Evolutionary conservation across 345 rosid genomes (phyloP).

Genomic region (Salix suchowensis): DNA sequence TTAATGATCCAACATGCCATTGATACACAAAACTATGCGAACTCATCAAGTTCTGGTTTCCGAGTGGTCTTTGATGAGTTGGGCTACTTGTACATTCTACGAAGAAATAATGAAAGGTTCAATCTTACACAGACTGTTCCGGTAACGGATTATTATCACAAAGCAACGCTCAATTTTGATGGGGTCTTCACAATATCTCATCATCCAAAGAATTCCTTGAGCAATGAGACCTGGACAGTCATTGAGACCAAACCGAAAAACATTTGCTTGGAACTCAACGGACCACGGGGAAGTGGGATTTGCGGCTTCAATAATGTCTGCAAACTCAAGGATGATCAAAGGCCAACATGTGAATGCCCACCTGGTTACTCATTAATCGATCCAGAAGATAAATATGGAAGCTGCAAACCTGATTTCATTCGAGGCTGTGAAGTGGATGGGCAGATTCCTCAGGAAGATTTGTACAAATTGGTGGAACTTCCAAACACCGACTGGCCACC

Average conservation of each 20-base stretch:
- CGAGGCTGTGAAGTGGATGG: conserved; percentile 23
- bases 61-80: conserved; percentile 21
- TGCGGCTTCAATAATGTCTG: conserved; percentile 42
- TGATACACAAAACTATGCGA: neutral
- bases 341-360: conserved; percentile 35
- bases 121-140: neutral
- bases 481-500: conserved; percentile 24
- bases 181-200: conserved; percentile 29
- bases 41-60: conserved; percentile 20
- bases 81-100: conserved; percentile 23
- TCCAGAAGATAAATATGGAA: neutral
- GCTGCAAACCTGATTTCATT: conserved; percentile 29
- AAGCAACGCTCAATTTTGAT: conserved; percentile 35
- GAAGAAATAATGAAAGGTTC: conserved; percentile 2
- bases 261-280: conserved; percentile 9
- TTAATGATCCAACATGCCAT: neutral
- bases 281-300: conserved; percentile 20
- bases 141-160: conserved; percentile 7
- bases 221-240: conserved; percentile 14
- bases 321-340: neutral
- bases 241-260: conserved; percentile 20
- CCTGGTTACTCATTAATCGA: conserved; percentile 20
- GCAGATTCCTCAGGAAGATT: conserved; percentile 11
- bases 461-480: conserved; percentile 15
- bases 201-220: conserved; percentile 17